Percentiles rank a stretch among this genome's conserved stretches.
phyloP scores from a whole-genome alignment of 768 basidiomycete species.

The Wakefieldia striispora region DNA sequence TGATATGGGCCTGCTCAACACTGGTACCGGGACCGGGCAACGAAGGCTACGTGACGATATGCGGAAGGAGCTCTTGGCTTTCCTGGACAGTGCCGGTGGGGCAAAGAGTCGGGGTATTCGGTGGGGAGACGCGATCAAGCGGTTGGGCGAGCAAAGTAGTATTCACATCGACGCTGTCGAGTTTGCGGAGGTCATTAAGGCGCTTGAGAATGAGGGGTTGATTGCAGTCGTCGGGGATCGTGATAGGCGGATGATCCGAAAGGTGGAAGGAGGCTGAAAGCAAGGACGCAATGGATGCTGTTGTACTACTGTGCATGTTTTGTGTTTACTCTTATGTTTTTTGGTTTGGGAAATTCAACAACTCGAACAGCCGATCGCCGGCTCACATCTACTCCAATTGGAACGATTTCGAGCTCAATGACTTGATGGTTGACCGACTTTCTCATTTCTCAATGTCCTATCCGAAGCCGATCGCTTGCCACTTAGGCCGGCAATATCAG shows the following conservation, averaged over 20 bases:
- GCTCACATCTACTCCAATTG: no score
- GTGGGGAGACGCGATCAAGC: conserved; percentile 81
- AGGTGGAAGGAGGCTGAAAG: conserved; percentile 47
- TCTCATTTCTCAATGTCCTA: no score
- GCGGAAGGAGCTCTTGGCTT: conserved; percentile 70
- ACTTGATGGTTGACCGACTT: no score
- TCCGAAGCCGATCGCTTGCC: no score
- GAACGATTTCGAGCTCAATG: no score
- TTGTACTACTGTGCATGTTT: conserved; percentile 1
- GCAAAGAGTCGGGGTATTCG: conserved; percentile 59
- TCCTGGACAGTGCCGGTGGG: conserved; percentile 53
- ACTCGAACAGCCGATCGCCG: no score
- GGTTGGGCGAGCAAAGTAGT: conserved; percentile 80
- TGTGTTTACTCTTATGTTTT: conserved; percentile 1
- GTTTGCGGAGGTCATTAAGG: conserved; percentile 76
- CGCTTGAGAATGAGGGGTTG: conserved; percentile 80
- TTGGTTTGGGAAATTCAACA: no score
- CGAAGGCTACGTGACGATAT: conserved; percentile 87
- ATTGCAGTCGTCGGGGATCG: conserved; percentile 86
- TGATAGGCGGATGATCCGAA: conserved; percentile 77
- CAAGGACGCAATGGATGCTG: neutral
- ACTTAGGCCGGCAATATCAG: no score
- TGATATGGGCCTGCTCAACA: conserved; percentile 93
- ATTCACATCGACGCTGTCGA: conserved; percentile 76
- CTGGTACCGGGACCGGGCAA: conserved; percentile 87